A percentile compares a stretch with the other conserved stretches of the same genome.
phyloP scores from a whole-genome alignment of 2,329 filamentous ascomycete genomes.

The Neopestalotiopsis sp. region DNA sequence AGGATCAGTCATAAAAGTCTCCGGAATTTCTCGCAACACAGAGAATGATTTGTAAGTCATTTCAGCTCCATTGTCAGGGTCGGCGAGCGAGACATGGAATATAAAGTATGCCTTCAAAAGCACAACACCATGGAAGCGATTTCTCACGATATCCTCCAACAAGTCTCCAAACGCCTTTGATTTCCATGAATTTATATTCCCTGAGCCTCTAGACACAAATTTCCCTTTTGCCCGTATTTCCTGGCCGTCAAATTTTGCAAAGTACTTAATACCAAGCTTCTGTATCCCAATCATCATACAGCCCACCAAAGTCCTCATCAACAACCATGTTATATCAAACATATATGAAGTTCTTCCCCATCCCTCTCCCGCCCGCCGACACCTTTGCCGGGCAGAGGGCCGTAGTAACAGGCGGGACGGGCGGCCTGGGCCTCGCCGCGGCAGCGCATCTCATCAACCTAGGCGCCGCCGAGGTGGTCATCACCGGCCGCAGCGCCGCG shows the following conservation, averaged over 20 bases:
- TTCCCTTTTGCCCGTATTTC: no score
- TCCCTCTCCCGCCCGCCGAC: constrained; percentile 21
- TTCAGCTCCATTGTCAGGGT: no score
- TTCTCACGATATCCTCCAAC: no score
- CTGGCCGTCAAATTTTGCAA: no score
- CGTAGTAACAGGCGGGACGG: constrained; percentile 47
- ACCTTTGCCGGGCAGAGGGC: constrained; percentile 30
- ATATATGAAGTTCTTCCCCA: constrained; percentile 33
- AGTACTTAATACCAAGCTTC: no score
- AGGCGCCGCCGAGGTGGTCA: constrained; percentile 43
- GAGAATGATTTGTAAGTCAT: not conserved
- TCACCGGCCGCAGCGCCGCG: constrained; percentile 41
- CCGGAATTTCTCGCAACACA: not conserved
- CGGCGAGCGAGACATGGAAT: no score
- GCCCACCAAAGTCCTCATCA: no score
- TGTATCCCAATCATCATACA: not conserved
- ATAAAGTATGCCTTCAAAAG: no score
- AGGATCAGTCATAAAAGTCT: not conserved
- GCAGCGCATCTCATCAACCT: constrained; percentile 45
- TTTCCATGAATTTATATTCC: no score
- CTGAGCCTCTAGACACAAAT: no score
- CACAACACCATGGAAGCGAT: no score
- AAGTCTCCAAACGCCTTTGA: no score
- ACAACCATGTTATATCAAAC: constrained; percentile 23
- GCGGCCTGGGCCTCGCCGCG: constrained; percentile 45